These are phyloP conservation scores for Cyclotella kingstonii DNA, from an alignment of 108 stramenopile genomes.

Conservation along the genomic window DNA sequence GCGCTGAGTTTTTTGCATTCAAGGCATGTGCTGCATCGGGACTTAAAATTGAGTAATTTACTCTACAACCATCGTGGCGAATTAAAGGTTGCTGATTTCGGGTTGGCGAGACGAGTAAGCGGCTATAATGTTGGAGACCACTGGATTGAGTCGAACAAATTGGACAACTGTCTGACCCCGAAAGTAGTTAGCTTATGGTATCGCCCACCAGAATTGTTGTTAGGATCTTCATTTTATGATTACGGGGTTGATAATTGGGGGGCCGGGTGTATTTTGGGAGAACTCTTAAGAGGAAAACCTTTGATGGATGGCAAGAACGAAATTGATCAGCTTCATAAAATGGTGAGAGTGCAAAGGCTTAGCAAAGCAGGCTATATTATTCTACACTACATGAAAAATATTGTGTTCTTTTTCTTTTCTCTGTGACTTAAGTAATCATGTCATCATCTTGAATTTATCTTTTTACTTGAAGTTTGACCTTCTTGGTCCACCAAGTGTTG, in stretches of 20 bases:
- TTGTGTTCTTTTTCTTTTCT: background rate
- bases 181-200: conserved; percentile 94
- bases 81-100: conserved; percentile 86
- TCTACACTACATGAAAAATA: background rate
- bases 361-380: background rate
- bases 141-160: background rate
- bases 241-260: conserved; percentile 81
- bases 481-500: conserved; percentile 52
- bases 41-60: conserved; percentile 80
- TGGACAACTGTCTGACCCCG: conserved; percentile 61
- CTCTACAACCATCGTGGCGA: conserved; percentile 55
- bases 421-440: background rate
- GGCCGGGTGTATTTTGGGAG: conserved; percentile 85
- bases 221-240: conserved; percentile 61
- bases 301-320: conserved; percentile 78
- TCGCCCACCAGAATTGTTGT: conserved; percentile 86
- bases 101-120: conserved; percentile 69
- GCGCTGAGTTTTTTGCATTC: conserved; percentile 70
- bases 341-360: conserved; percentile 24
- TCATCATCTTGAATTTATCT: background rate
- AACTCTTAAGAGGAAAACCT: conserved; percentile 77
- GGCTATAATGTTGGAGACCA: conserved; percentile 9
- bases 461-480: conserved; percentile 32
- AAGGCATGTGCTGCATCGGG: conserved; percentile 70
- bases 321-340: conserved; percentile 76